Evolutionary conservation across 306 rosid species (phyloP), one percentile per base, ranked within the genome.

Genomic region (Trifolium repens): DNA sequence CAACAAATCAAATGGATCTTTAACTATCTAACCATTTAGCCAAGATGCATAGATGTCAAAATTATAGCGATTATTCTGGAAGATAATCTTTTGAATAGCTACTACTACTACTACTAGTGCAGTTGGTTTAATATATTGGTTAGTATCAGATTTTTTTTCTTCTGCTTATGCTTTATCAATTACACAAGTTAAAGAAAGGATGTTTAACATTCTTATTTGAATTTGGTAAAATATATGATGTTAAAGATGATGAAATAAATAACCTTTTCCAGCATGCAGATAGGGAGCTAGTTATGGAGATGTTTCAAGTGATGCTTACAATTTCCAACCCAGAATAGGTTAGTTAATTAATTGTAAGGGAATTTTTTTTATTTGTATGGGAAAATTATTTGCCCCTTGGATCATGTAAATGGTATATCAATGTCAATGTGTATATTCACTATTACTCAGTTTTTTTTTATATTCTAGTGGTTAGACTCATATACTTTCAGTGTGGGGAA

Each of bases 261-360:
- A 77, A 53, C 78, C 83, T 93, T 58, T 85, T 91, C 82, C 82
- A 80, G 85, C 81, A 83, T 57, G 96, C 97, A 0, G 97, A 93
- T 69, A 83, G 89, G 86, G 98, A 91, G 55, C 82, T 93, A 84
- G 74, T 91, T 86, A 8, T 72, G 67, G 94, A 91, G 82, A 93
- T 93, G 97, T 93, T 91, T 82, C 97, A 93, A 54, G 97, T 88
- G 83, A 77, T 86, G 82, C 98, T 91, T 75, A 70, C 87, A 35
- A 77, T 86, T 80, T 86, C 92, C 82, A 89, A 87, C 78, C 92
- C 91, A 6, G 67, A 73, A 8, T 91, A 77, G 74, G n/a, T 53
- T 35, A 61, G 44, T 64, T 65, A 67, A 5, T 22, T 1, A 27
- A 27, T 27, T 27, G 2, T 27, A 27, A 27, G 30, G 30, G 30